Conservation (phyloP, 176 grass and related monocot genomes). For the Miscanthus lutarioriparius region DNA sequence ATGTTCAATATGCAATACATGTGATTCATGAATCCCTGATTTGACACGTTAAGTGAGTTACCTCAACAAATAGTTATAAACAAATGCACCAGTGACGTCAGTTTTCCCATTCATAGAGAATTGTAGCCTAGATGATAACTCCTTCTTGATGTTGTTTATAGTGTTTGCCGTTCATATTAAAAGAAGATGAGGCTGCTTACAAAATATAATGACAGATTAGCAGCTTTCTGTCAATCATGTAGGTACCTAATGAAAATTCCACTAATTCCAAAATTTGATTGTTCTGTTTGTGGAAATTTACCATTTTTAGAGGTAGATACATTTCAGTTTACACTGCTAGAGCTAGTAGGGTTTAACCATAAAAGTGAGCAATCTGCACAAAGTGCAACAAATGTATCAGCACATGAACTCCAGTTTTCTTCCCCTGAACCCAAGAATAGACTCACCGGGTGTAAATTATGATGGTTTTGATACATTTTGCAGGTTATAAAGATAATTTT, state of each 20-base stretch:
- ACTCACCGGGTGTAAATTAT: not conserved
- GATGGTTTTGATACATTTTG: not conserved
- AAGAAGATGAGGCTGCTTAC: not conserved
- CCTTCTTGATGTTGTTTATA: not conserved
- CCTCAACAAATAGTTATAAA: not conserved
- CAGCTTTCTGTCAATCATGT: not conserved
- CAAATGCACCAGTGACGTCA: not conserved
- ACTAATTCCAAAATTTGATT: not conserved
- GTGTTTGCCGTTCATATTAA: not conserved
- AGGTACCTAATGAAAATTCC: not conserved
- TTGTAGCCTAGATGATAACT: not conserved
- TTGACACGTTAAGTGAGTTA: conserved; percentile 2
- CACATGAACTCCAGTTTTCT: not conserved
- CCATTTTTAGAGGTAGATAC: conserved; percentile 11
- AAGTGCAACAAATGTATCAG: not conserved
- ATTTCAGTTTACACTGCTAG: not conserved
- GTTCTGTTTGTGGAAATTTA: not conserved
- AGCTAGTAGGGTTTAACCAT: not conserved
- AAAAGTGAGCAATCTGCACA: conserved; percentile 1
- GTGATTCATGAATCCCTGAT: not conserved
- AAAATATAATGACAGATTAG: too few species aligned
- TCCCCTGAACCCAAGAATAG: not conserved
- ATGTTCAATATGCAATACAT: not conserved
- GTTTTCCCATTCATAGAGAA: not conserved
- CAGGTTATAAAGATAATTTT: not conserved